phyloP scores from a whole-genome alignment of 2,329 filamentous ascomycete species.

The Acrocalymma vagum region DNA sequence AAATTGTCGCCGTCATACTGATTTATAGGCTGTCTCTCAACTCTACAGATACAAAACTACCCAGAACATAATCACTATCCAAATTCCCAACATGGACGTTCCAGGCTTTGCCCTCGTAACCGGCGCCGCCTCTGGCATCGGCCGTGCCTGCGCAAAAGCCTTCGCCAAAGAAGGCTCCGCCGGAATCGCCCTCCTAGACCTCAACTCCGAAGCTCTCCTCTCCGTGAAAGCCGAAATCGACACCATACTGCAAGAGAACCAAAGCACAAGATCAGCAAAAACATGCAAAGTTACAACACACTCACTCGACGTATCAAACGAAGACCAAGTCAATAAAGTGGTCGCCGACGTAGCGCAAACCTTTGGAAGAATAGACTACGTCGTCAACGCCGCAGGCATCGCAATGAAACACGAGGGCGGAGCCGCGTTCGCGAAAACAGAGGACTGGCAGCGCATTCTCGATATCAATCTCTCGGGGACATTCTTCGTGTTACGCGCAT shows the following conservation, averaged over 20 bases:
- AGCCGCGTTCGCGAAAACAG: slow-evolving; percentile 44
- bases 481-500: slow-evolving; percentile 52
- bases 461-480: slow-evolving; percentile 55
- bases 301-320: slow-evolving; percentile 40
- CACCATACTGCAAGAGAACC: too few species aligned
- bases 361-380: slow-evolving; percentile 53
- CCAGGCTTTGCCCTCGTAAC: slow-evolving; percentile 30
- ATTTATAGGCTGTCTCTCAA: too few species aligned
- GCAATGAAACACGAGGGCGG: slow-evolving; percentile 49
- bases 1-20: too few species aligned
- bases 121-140: slow-evolving; percentile 29
- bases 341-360: slow-evolving; percentile 32
- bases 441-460: slow-evolving; percentile 51
- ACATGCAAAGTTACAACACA: slow-evolving; percentile 7
- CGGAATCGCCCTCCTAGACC: slow-evolving; percentile 26
- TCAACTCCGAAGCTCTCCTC: slow-evolving; percentile 20
- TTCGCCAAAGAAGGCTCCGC: slow-evolving; percentile 27
- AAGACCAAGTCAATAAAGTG: slow-evolving; percentile 33
- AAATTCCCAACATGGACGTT: slow-evolving; percentile 24
- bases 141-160: slow-evolving; percentile 23
- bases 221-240: slow-evolving; percentile 22
- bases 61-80: too few species aligned
- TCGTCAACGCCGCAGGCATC: slow-evolving; percentile 53
- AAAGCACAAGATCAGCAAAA: too few species aligned
- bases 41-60: too few species aligned